phyloP scores from a whole-genome alignment of 2,329 filamentous ascomycete species.

The Aspergillus viridinutans region DNA sequence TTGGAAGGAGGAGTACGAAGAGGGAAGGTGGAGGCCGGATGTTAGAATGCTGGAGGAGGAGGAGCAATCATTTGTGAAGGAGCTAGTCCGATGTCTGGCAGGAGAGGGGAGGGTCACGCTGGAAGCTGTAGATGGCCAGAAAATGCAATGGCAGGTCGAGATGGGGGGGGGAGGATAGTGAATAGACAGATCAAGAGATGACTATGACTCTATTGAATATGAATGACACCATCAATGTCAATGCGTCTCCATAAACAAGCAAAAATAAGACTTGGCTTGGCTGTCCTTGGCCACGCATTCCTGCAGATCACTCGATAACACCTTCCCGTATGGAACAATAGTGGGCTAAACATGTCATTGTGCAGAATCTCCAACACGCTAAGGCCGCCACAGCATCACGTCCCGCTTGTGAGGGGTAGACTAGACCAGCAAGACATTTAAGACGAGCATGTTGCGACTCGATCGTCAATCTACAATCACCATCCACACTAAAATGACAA shows the following conservation, averaged over 20 bases:
- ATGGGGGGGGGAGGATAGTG: neutral
- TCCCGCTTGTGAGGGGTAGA: neutral
- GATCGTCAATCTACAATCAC: neutral
- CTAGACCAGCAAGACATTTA: neutral
- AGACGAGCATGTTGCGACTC: neutral
- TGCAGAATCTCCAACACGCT: neutral
- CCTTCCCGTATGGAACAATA: too few species aligned
- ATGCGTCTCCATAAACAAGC: neutral
- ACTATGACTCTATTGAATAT: too few species aligned
- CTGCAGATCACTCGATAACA: neutral
- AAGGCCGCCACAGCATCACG: neutral
- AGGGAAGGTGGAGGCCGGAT: neutral
- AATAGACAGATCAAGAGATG: neutral
- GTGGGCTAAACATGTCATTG: neutral
- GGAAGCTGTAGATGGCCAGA: neutral
- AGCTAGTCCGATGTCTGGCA: neutral
- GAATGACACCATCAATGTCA: neutral
- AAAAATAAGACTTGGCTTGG: neutral
- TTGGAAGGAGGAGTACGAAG: neutral
- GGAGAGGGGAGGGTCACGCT: neutral
- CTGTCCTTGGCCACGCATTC: neutral
- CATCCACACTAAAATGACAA: neutral
- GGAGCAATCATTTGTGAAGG: neutral
- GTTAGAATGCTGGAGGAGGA: neutral
- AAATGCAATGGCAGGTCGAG: neutral